These are phyloP conservation scores for Sedum album DNA, from an alignment of 164 flowering plant species.

Conservation along the genomic window DNA sequence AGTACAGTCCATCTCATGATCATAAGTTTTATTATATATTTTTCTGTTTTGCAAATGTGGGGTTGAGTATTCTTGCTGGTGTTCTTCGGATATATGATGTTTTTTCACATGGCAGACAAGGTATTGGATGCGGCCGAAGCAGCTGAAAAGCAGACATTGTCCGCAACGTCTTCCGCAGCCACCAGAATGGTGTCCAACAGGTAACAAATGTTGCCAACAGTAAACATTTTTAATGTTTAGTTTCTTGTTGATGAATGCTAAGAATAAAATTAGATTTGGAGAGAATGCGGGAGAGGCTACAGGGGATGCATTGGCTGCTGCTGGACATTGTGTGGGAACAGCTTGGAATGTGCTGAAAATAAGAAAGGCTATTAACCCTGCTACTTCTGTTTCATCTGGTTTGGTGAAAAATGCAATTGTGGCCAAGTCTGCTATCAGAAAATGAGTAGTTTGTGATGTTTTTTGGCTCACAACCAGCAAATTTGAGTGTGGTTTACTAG, in stretches of 20 bases:
- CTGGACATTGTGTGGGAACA: conserved; percentile 59
- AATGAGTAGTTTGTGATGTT: not conserved
- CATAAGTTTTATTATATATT: not conserved
- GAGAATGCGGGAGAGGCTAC: conserved; percentile 85
- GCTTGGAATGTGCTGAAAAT: conserved; percentile 86
- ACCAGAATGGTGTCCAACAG: conserved; percentile 50
- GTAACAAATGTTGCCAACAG: conserved; percentile 21
- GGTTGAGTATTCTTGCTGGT: no score
- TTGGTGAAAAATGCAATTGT: conserved; percentile 32
- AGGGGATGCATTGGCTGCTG: conserved; percentile 64
- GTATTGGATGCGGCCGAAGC: conserved; percentile 76
- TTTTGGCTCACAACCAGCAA: no score
- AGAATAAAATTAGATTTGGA: conserved; percentile 40
- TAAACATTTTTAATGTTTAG: not conserved
- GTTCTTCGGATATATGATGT: not conserved
- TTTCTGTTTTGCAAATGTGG: not conserved
- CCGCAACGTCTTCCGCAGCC: conserved; percentile 59
- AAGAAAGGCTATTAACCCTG: conserved; percentile 62
- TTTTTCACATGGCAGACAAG: conserved; percentile 26
- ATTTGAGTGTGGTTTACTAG: no score
- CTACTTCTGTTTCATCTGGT: conserved; percentile 37
- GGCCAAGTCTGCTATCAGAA: conserved; percentile 2
- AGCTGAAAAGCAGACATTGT: conserved; percentile 69
- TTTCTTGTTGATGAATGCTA: not conserved
- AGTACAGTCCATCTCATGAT: no score